phyloP scores from a whole-genome alignment of 768 basidiomycete species.

The Pleurotus salmoneostramineus region DNA sequence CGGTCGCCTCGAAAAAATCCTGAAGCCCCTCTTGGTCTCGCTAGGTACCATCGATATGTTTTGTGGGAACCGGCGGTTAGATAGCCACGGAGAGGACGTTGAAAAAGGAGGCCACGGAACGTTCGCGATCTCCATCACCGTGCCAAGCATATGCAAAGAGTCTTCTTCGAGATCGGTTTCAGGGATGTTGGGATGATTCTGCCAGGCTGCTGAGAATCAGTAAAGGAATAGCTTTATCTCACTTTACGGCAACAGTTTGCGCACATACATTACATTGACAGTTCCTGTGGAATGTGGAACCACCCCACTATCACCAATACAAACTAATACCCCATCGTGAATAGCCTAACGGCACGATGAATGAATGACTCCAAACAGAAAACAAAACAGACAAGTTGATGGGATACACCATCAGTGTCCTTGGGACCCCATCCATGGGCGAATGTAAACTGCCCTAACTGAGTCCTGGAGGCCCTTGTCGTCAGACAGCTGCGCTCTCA shows the following conservation, averaged over 20 bases:
- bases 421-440: constrained; percentile 2
- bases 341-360: no score
- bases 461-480: neutral
- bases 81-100: neutral
- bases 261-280: no score
- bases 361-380: no score
- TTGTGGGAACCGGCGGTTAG: neutral
- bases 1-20: neutral
- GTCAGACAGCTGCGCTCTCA: constrained; percentile 54
- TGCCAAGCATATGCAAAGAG: neutral
- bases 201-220: neutral
- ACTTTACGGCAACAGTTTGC: neutral
- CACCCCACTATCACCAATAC: no score
- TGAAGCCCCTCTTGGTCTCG: neutral
- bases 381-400: no score
- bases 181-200: no score
- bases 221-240: neutral
- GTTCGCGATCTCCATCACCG: neutral
- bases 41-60: neutral
- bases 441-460: neutral
- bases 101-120: neutral
- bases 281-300: no score
- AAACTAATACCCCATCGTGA: no score
- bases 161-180: no score
- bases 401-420: neutral